Percentiles rank a stretch among this genome's conserved stretches.
Conservation (phyloP, 2,329 filamentous ascomycete species). For the Reticulascus tulasneorum region DNA sequence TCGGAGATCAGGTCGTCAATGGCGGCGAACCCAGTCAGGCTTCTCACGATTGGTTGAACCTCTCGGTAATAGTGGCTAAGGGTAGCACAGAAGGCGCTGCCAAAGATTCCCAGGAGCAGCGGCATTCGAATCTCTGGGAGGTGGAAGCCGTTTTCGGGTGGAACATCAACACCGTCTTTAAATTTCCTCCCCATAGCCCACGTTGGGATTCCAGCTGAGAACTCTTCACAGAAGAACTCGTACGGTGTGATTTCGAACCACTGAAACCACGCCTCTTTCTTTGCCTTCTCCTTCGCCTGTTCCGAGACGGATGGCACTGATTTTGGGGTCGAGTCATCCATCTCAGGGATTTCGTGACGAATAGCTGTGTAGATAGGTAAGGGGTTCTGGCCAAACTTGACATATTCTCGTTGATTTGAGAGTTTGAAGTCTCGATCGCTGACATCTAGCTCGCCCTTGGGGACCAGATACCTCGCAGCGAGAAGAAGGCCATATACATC, state of each 20-base stretch:
- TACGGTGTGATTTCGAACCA: slow-evolving; percentile 97
- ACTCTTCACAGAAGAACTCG: slow-evolving; percentile 92
- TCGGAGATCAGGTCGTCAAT: slow-evolving; percentile 81
- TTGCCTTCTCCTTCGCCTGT: slow-evolving; percentile 47
- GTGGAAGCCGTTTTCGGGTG: slow-evolving; percentile 61
- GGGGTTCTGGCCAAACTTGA: slow-evolving; percentile 75
- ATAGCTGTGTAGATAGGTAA: slow-evolving; percentile 95
- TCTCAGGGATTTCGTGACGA: slow-evolving; percentile 83
- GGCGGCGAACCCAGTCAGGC: slow-evolving; percentile 68
- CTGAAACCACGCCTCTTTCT: slow-evolving; percentile 84
- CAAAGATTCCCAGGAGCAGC: slow-evolving; percentile 89
- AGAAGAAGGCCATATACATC: slow-evolving; percentile 89
- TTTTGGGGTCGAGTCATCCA: slow-evolving; percentile 40
- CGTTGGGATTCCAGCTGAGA: slow-evolving; percentile 85
- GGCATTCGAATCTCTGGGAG: slow-evolving; percentile 82
- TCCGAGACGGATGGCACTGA: slow-evolving; percentile 33
- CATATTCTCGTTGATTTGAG: slow-evolving; percentile 75
- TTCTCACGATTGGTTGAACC: slow-evolving; percentile 74
- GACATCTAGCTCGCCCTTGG: slow-evolving; percentile 75
- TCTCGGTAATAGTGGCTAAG: slow-evolving; percentile 95
- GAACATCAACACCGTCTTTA: slow-evolving; percentile 62
- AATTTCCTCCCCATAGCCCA: slow-evolving; percentile 90
- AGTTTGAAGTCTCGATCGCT: slow-evolving; percentile 81
- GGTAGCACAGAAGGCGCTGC: slow-evolving; percentile 93
- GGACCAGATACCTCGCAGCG: slow-evolving; percentile 79